Base-by-base conservation (phyloP, 78 protist genomes). In the Pelomyxa schiedti region DNA sequence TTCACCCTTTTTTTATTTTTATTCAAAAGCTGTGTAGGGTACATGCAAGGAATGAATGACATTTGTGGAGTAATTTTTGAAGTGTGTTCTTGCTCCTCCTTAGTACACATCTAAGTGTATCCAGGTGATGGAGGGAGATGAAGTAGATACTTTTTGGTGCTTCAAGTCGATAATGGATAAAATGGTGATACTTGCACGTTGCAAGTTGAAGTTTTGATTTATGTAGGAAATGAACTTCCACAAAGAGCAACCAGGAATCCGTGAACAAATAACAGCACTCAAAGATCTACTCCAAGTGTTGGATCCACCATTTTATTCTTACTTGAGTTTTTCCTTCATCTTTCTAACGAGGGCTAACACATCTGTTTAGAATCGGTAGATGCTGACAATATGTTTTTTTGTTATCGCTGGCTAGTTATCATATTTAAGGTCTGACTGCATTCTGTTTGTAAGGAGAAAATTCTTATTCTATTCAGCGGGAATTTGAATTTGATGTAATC, bases 41-140 rank as follows among this genome's bases (percentile, higher is more conserved):
- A 71, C 64, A 8, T 71, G 8, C 74, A 71, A 7, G 74, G 74
- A 8, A 71, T 71, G 74, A 71, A 43, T 7, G 74, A 71, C 74
- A 28, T 71, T 8, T 28, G 37, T 6, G n/a, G n/a, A n/a, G n/a
- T n/a, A n/a, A n/a, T n/a, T n/a, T n/a, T n/a, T n/a, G n/a, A n/a
- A n/a, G n/a, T n/a, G n/a, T n/a, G n/a, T n/a, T n/a, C n/a, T n/a
- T n/a, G n/a, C n/a, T n/a, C n/a, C n/a, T n/a, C n/a, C n/a, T n/a
- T n/a, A n/a, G n/a, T n/a, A n/a, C n/a, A n/a, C n/a, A n/a, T n/a
- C n/a, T n/a, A n/a, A n/a, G n/a, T n/a, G n/a, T 30, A 37, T 71
- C 6, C 28, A 42, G 8, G 26, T 7, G 8, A 28, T 71, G 6
- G 42, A 42, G 8, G 26, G 26, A 8, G 64, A 71, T 7, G 71